A percentile compares a stretch with the other conserved stretches of the same genome.
phyloP scores from a whole-genome alignment of 2,329 filamentous ascomycete species.

The Claviceps humidiphila region DNA sequence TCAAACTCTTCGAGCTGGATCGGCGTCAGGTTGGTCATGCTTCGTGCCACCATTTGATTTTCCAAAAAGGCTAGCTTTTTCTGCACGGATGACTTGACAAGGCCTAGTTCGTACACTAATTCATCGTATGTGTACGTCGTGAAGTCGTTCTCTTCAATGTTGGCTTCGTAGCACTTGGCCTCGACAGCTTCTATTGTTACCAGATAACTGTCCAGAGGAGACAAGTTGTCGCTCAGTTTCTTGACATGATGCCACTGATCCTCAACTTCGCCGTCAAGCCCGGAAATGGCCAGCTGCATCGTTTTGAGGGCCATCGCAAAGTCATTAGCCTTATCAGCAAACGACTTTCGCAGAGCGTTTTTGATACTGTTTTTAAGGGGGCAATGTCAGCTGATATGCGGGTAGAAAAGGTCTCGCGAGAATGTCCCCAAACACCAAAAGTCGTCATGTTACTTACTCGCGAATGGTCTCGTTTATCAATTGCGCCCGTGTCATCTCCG shows the following conservation, averaged over 20 bases:
- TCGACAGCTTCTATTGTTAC: slow-evolving; percentile 78
- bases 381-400: slow-evolving; percentile 15
- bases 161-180: slow-evolving; percentile 83
- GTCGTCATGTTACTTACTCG: slow-evolving; percentile 47
- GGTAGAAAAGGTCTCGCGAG: not conserved
- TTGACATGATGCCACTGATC: slow-evolving; percentile 84
- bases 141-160: slow-evolving; percentile 98
- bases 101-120: slow-evolving; percentile 78
- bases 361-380: slow-evolving; percentile 62
- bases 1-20: slow-evolving; percentile 98
- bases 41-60: slow-evolving; percentile 95
- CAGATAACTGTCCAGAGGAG: slow-evolving; percentile 82
- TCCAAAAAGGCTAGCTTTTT: slow-evolving; percentile 96
- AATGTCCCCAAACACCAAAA: not conserved
- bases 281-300: slow-evolving; percentile 85
- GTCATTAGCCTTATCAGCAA: slow-evolving; percentile 96
- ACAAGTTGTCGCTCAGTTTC: slow-evolving; percentile 70
- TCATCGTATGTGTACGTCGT: slow-evolving; percentile 99
- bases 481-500: slow-evolving; percentile 80
- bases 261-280: slow-evolving; percentile 92
- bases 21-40: slow-evolving; percentile 96
- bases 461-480: slow-evolving; percentile 96
- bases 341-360: slow-evolving; percentile 79
- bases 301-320: slow-evolving; percentile 93
- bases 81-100: slow-evolving; percentile 82